Percentiles rank a stretch among this genome's conserved stretches.
Conservation (phyloP, 176 grass and related monocot species). For the Aegilops speltoides region DNA sequence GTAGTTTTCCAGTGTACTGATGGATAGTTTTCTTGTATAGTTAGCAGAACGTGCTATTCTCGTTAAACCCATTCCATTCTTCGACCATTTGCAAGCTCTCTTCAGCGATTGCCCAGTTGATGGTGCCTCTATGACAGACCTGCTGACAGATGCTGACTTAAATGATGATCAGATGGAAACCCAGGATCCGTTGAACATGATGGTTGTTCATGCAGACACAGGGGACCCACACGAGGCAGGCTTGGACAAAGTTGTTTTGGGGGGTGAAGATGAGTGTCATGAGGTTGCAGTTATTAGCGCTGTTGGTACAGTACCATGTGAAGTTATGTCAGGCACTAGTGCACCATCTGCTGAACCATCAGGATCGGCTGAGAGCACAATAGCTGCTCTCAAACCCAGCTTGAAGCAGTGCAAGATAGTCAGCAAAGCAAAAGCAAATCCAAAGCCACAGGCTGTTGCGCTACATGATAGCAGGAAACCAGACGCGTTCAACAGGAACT, state of each 20-base stretch:
- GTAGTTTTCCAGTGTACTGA: slow-evolving; percentile 9
- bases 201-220: slow-evolving; percentile 26
- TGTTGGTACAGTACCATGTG: slow-evolving; percentile 26
- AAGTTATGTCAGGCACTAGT: slow-evolving; percentile 46
- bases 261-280: slow-evolving; percentile 33
- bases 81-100: slow-evolving; percentile 41
- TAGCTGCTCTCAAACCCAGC: slow-evolving; percentile 46
- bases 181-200: slow-evolving; percentile 26
- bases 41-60: slow-evolving; percentile 51
- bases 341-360: slow-evolving; percentile 43
- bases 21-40: slow-evolving; percentile 34
- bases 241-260: slow-evolving; percentile 17
- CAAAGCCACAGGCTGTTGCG: background rate
- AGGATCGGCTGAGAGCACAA: slow-evolving; percentile 47
- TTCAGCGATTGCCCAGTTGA: slow-evolving; percentile 38
- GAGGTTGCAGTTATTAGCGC: slow-evolving; percentile 37
- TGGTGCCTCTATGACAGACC: slow-evolving; percentile 33
- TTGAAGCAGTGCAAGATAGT: slow-evolving; percentile 37
- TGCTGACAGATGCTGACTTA: slow-evolving; percentile 7
- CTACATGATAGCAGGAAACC: slow-evolving; percentile 13
- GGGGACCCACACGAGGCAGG: background rate
- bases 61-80: slow-evolving; percentile 49
- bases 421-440: slow-evolving; percentile 36
- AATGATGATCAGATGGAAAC: slow-evolving; percentile 41
- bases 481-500: slow-evolving; percentile 12